Percentiles rank a stretch among this genome's conserved stretches.
phyloP scores from a whole-genome alignment of 2,329 filamentous ascomycete species.

The Apiospora saccharicola region DNA sequence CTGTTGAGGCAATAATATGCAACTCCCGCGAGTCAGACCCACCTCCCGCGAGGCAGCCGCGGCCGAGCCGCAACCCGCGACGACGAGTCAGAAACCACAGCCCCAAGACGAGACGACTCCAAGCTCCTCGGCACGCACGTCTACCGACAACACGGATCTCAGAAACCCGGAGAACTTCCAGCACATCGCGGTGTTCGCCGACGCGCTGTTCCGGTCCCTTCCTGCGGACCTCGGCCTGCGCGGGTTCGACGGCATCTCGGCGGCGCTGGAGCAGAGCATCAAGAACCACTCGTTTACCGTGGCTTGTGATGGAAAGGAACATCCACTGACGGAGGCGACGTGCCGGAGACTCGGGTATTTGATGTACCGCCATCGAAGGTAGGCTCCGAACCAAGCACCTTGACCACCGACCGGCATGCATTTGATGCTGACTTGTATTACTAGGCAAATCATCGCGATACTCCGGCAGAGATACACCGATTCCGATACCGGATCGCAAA shows the following conservation, averaged over 20 bases:
- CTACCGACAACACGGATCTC: not conserved
- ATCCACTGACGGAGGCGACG: not conserved
- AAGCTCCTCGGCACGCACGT: not conserved
- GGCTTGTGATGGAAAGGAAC: not conserved
- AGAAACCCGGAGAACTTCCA: not conserved
- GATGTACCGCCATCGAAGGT: not conserved
- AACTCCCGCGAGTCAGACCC: not conserved
- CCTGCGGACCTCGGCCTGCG: not conserved
- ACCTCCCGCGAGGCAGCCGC: not conserved
- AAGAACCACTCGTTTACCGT: not conserved
- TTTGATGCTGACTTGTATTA: too few relatives aligned
- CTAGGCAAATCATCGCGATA: not conserved
- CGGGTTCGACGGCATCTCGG: not conserved
- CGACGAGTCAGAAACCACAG: not conserved
- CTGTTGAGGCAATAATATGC: not conserved
- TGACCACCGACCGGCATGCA: too few relatives aligned
- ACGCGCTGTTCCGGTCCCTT: not conserved
- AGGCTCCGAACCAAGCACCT: too few relatives aligned
- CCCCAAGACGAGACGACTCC: not conserved
- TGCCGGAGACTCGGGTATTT: not conserved
- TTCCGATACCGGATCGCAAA: not conserved
- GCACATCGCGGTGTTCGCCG: not conserved
- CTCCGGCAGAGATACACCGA: not conserved
- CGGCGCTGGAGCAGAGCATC: not conserved
- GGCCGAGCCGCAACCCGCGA: not conserved